These are phyloP conservation scores for Candolleomyces efflorescens DNA, from an alignment of 768 basidiomycete genomes.

Conservation along the genomic window DNA sequence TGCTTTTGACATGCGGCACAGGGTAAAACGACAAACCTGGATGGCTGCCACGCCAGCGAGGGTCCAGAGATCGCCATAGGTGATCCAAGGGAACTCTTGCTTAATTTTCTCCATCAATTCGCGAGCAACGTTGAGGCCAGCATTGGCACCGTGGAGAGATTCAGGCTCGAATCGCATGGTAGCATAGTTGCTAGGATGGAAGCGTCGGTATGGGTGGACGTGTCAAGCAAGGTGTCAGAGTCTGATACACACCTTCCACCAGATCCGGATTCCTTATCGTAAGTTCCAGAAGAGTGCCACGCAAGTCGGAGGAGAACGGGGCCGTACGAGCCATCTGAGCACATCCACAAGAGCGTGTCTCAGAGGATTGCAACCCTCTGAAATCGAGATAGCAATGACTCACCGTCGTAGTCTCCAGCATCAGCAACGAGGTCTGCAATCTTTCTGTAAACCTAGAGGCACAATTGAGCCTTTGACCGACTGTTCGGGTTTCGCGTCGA, in stretches of 20 bases:
- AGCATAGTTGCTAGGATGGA: conserved; percentile 75
- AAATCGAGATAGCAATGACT: conserved; percentile 12
- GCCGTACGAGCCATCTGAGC: conserved; percentile 79
- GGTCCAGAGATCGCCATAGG: conserved; percentile 96
- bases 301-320: conserved; percentile 87
- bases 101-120: conserved; percentile 83
- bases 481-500: not conserved
- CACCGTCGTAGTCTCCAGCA: conserved; percentile 85
- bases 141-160: conserved; percentile 77
- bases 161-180: conserved; percentile 98
- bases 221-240: conserved; percentile 12
- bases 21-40: conserved; percentile 38
- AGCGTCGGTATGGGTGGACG: conserved; percentile 2
- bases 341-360: conserved; percentile 7
- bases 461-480: not conserved
- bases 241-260: conserved; percentile 65
- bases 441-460: conserved; percentile 77
- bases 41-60: conserved; percentile 90
- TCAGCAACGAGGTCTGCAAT: conserved; percentile 76
- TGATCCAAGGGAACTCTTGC: conserved; percentile 87
- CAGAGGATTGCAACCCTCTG: not conserved
- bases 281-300: conserved; percentile 94
- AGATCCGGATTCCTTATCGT: conserved; percentile 71
- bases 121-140: conserved; percentile 78
- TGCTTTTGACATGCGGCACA: not conserved